Base-by-base conservation (phyloP, 2,329 filamentous ascomycete genomes). In the Monascus ruber region DNA sequence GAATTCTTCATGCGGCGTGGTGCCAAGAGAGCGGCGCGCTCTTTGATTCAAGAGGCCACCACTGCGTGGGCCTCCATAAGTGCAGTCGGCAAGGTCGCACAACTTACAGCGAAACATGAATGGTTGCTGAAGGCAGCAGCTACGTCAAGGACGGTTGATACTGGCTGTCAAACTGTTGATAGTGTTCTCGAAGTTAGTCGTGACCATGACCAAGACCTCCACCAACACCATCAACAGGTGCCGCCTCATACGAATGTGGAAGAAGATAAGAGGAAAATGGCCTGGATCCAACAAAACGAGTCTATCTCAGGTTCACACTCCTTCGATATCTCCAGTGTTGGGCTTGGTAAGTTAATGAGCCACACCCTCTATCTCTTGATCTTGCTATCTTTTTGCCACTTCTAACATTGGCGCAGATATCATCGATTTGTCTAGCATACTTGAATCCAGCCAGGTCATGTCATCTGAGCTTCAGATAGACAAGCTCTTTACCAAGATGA, bases 401-500 rank as follows among this genome's bases (percentile, higher is more conserved):
- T 34, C 50, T 58, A 70, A 72, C 31, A 59, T 64, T 3, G 66
- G 67, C 29, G 53, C 73, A 41, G 77, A 81, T 50, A 78, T 81
- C 52, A 73, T 81, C 39, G 77, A 81, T 53, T 54, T 81, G 10
- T 73, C 73, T 2, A 76, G 72, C 33, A 81, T 81, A 34, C 64
- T 81, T 4, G 75, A 80, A 47, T 79, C 76, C 25, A 79, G 73
- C 39, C 77, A 80, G 53, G 68, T 81, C 5, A 70, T 81, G 47
- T 80, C 77, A 5, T 79, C 76, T 9, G 77, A 81, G 49, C 64
- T 81, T 10, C 71, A 79, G 44, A 73, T 81, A 33, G 76, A 81
- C 43, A 73, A 72, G 36, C 64, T 81, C 3, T 63, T 81, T 40
- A 68, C 70, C 2, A 79, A 79, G 55, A 77, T 81, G 69, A 73